Evolutionary conservation across 1,139 yeast genomes (phyloP).

Genomic region (Wickerhamomyces sp.): DNA sequence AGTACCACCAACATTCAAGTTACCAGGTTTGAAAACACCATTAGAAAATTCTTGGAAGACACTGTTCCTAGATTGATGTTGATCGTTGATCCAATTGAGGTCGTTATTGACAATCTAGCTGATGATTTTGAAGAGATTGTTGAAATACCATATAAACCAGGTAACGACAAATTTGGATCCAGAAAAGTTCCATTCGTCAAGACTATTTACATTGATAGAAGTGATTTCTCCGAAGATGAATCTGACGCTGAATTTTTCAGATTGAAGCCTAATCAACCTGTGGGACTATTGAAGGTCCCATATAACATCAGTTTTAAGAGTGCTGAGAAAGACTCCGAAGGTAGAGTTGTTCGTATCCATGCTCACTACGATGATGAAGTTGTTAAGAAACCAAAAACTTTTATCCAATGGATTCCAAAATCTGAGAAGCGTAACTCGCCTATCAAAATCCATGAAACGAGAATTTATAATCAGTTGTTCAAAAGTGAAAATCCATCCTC

Average conservation of each 20-base stretch:
- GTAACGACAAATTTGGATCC: conserved; percentile 63
- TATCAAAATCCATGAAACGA: conserved; percentile 62
- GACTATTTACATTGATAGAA: conserved; percentile 73
- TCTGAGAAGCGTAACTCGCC: conserved; percentile 57
- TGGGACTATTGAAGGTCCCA: conserved; percentile 94
- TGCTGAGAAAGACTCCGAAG: conserved; percentile 55
- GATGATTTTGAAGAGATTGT: conserved; percentile 69
- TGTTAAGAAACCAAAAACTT: conserved; percentile 65
- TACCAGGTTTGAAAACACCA: conserved; percentile 82
- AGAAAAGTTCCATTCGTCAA: conserved; percentile 77
- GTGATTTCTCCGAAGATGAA: conserved; percentile 76
- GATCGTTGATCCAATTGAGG: conserved; percentile 80
- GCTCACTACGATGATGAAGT: conserved; percentile 75
- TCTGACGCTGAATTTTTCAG: conserved; percentile 67
- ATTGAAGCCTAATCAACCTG: conserved; percentile 84
- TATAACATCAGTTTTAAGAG: conserved; percentile 71
- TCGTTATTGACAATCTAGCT: conserved; percentile 75
- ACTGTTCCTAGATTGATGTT: conserved; percentile 95
- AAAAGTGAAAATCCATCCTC: conserved; percentile 87
- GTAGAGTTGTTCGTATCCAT: conserved; percentile 63
- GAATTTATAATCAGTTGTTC: conserved; percentile 86
- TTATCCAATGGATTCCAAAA: conserved; percentile 93
- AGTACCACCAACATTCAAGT: conserved; percentile 88
- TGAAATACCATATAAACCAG: conserved; percentile 87
- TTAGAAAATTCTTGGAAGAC: conserved; percentile 82